Percentiles rank a stretch among this genome's conserved stretches.
These are phyloP conservation scores for Gentiana macrophylla DNA, from an alignment of 257 asterid species.

Conservation along the genomic window DNA sequence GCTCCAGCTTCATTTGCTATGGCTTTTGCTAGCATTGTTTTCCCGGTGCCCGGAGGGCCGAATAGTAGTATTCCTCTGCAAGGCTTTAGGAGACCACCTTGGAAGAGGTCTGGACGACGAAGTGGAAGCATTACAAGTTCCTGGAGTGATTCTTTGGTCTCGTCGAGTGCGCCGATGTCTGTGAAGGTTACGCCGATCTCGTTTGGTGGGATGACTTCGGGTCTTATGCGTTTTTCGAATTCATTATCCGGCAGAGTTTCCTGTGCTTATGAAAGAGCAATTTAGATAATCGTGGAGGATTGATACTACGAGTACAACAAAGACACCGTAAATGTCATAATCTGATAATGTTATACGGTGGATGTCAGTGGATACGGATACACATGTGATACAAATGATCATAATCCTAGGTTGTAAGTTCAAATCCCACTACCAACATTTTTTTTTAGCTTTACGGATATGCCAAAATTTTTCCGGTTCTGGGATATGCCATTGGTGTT, in stretches of 20 bases:
- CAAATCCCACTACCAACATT: too few species aligned
- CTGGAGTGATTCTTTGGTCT: conserved; percentile 87
- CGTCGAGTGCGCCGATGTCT: conserved; percentile 84
- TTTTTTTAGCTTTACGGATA: too few species aligned
- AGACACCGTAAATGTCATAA: too few species aligned
- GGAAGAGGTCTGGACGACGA: conserved; percentile 87
- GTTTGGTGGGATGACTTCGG: conserved; percentile 87
- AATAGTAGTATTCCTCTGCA: conserved; percentile 95
- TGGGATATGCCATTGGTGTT: too few species aligned
- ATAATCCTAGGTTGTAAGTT: too few species aligned
- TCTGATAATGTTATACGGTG: too few species aligned
- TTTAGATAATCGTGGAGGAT: too few species aligned
- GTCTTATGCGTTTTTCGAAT: conserved; percentile 87
- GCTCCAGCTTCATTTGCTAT: conserved; percentile 98
- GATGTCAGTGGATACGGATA: too few species aligned
- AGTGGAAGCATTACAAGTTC: conserved; percentile 99
- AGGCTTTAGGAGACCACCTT: conserved; percentile 94
- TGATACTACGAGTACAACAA: too few species aligned
- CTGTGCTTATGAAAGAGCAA: conserved; percentile 26
- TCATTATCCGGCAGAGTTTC: conserved; percentile 90
- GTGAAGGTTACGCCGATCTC: conserved; percentile 86
- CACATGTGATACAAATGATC: too few species aligned
- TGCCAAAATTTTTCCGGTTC: too few species aligned
- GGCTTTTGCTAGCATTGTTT: conserved; percentile 99
- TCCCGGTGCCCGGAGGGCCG: conserved; percentile 99